These are phyloP conservation scores for Solanum chilense DNA, from an alignment of 257 asterid species.

Conservation along the genomic window DNA sequence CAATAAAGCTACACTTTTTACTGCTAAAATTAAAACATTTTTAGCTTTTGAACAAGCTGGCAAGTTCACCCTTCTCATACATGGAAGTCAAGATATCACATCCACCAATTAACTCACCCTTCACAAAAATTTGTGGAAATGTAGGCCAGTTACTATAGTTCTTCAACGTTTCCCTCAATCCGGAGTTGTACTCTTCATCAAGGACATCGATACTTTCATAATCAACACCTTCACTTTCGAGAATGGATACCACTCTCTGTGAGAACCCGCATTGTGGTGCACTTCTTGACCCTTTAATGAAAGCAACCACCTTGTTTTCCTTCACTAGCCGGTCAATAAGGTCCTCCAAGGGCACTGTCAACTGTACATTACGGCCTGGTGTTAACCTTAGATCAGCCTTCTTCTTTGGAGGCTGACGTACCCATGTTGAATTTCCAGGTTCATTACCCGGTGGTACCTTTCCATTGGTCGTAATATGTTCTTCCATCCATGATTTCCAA, in stretches of 20 bases:
- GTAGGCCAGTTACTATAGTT: slow-evolving; percentile 93
- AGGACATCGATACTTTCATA: slow-evolving; percentile 88
- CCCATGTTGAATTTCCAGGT: slow-evolving; percentile 79
- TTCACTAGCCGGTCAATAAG: slow-evolving; percentile 74
- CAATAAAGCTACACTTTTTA: neutral
- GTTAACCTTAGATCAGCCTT: slow-evolving; percentile 81
- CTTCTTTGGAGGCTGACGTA: slow-evolving; percentile 59
- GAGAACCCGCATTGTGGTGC: slow-evolving; percentile 87
- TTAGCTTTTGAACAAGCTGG: slow-evolving; percentile 37
- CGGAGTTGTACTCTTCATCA: slow-evolving; percentile 68
- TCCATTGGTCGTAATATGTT: slow-evolving; percentile 65
- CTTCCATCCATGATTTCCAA: slow-evolving; percentile 98
- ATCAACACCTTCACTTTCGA: slow-evolving; percentile 69
- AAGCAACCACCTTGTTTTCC: slow-evolving; percentile 84
- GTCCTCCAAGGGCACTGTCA: slow-evolving; percentile 67
- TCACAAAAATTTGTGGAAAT: slow-evolving; percentile 77
- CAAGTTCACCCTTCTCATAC: slow-evolving; percentile 87
- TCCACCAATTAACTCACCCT: slow-evolving; percentile 91
- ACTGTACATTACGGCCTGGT: slow-evolving; percentile 69
- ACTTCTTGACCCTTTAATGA: slow-evolving; percentile 83
- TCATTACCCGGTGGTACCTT: slow-evolving; percentile 90
- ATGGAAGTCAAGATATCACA: slow-evolving; percentile 86
- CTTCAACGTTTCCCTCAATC: slow-evolving; percentile 83
- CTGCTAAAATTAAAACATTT: neutral
- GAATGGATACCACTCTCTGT: slow-evolving; percentile 60